Conservation (phyloP, 2,329 filamentous ascomycete species). For the Nemania bipapillata region DNA sequence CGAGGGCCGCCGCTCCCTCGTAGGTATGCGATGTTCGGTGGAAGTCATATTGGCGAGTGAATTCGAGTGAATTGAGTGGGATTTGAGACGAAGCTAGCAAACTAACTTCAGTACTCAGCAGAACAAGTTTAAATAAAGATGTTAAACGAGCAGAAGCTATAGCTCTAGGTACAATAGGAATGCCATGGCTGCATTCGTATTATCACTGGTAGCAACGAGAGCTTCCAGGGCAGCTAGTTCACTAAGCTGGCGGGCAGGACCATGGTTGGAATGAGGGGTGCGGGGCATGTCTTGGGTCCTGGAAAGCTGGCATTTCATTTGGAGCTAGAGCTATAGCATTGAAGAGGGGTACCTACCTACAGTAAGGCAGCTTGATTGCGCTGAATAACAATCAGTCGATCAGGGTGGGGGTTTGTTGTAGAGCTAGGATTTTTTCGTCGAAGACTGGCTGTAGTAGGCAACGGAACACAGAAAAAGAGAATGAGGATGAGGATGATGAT, state of each 20-base stretch:
- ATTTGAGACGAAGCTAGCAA: slow-evolving; percentile 13
- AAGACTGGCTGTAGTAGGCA: background rate
- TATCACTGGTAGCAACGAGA: slow-evolving; percentile 1
- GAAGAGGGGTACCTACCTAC: slow-evolving; percentile 23
- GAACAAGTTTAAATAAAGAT: background rate
- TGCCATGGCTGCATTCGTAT: too few relatives aligned
- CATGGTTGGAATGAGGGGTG: slow-evolving; percentile 37
- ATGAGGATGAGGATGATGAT: background rate
- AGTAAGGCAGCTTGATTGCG: slow-evolving; percentile 1
- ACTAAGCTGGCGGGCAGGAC: slow-evolving; percentile 10
- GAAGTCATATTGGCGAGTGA: slow-evolving; percentile 47
- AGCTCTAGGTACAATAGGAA: slow-evolving; percentile 22
- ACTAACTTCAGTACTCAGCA: background rate
- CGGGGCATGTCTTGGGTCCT: slow-evolving; percentile 20
- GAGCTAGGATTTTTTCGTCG: background rate
- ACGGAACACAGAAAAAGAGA: too few relatives aligned
- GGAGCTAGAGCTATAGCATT: slow-evolving; percentile 24
- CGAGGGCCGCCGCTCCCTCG: slow-evolving; percentile 82
- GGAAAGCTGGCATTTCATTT: slow-evolving; percentile 23
- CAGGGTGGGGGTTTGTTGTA: slow-evolving; percentile 17
- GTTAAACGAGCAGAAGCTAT: background rate
- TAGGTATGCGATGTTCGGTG: slow-evolving; percentile 56
- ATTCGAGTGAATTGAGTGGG: background rate
- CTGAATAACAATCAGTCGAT: slow-evolving; percentile 24
- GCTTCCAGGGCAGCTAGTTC: slow-evolving; percentile 10